Conservation (phyloP, 306 rosid genomes). For the Cucumis cinereus region DNA sequence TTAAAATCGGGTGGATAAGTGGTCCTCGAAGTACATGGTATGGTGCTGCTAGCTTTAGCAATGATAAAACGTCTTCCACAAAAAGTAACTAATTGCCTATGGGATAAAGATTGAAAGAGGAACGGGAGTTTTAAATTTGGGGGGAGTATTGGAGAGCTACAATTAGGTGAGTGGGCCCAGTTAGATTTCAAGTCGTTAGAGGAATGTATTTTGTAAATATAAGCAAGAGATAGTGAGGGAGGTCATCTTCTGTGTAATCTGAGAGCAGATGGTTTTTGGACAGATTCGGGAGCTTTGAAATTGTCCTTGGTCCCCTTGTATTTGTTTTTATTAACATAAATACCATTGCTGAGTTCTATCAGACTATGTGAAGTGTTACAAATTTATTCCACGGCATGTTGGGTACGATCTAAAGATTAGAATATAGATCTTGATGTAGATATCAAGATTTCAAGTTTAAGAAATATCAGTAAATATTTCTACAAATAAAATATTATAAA, state of each 20-base stretch:
- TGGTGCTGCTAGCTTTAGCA: neutral
- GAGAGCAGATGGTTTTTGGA: neutral
- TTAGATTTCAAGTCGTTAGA: neutral
- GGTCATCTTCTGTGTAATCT: neutral
- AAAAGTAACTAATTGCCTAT: neutral
- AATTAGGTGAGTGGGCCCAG: neutral
- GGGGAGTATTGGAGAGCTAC: neutral
- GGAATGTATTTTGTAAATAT: neutral
- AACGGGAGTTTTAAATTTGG: too few relatives aligned
- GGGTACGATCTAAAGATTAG: too few relatives aligned
- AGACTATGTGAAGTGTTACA: neutral
- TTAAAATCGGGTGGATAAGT: neutral
- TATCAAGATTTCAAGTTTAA: too few relatives aligned
- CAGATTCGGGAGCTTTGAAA: neutral
- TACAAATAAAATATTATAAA: too few relatives aligned
- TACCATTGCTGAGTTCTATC: neutral
- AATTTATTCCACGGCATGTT: neutral
- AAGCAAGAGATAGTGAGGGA: neutral
- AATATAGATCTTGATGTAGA: too few relatives aligned
- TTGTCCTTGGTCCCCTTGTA: neutral
- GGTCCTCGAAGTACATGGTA: neutral
- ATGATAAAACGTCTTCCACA: neutral
- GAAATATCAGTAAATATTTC: too few relatives aligned
- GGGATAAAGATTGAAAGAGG: neutral
- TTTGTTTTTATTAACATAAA: neutral